A percentile compares a stretch with the other conserved stretches of the same genome.
These are phyloP conservation scores for Albifimbria verrucaria DNA, from an alignment of 2,329 filamentous ascomycete species.

Conservation along the genomic window DNA sequence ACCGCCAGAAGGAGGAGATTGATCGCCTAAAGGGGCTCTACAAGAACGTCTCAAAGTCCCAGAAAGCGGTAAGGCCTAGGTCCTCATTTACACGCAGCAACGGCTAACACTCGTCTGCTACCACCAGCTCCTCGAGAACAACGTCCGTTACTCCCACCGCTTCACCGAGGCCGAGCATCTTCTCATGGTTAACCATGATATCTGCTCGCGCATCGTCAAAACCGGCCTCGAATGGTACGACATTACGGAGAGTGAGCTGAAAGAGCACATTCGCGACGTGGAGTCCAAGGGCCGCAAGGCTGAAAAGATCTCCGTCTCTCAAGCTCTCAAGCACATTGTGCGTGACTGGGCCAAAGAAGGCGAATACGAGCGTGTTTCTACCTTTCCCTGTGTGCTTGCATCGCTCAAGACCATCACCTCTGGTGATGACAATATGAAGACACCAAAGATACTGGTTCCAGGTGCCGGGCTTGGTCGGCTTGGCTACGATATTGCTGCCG, in stretches of 20 bases:
- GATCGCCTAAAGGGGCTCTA: constrained; percentile 32
- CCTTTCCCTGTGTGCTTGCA: constrained; percentile 35
- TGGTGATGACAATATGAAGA: not conserved
- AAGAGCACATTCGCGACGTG: constrained; percentile 35
- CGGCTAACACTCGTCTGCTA: not conserved
- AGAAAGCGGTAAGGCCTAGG: constrained; percentile 22
- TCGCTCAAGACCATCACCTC: constrained; percentile 30
- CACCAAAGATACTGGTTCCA: constrained; percentile 43
- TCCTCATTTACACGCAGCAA: not conserved
- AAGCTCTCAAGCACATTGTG: constrained; percentile 55
- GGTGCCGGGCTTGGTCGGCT: constrained; percentile 51
- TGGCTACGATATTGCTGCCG: constrained; percentile 44
- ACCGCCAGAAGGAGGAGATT: constrained; percentile 32
- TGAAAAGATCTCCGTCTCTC: constrained; percentile 46
- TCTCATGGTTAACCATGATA: constrained; percentile 38
- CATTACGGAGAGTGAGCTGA: constrained; percentile 40
- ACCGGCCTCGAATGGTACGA: constrained; percentile 44
- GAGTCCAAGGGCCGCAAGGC: constrained; percentile 33
- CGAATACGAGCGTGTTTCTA: constrained; percentile 38
- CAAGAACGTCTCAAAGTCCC: constrained; percentile 28
- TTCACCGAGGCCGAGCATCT: constrained; percentile 40
- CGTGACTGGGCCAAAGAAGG: constrained; percentile 54
- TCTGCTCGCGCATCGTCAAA: constrained; percentile 44
- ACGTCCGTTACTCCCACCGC: constrained; percentile 54
- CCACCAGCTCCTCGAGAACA: constrained; percentile 48